Evolutionary conservation across 1,284 basidiomycete species (phyloP).

Genomic region (Cutaneotrichosporon sp.): DNA sequence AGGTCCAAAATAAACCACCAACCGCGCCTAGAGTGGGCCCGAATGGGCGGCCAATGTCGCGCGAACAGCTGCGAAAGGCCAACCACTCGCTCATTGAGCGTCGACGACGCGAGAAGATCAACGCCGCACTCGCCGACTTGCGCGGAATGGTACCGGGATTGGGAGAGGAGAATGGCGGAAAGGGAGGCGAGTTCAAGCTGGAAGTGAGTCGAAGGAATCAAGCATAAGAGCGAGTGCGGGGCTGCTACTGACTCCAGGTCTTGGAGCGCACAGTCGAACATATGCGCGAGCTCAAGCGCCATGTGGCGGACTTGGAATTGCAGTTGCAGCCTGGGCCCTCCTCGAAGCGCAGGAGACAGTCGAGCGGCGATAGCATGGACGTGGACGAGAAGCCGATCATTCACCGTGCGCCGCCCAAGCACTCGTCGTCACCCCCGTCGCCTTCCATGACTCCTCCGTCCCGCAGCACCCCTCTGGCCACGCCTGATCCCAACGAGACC

Average conservation of each 20-base stretch:
- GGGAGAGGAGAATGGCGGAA: constrained; percentile 35
- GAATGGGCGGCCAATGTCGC: constrained; percentile 27
- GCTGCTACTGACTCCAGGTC: constrained; percentile 26
- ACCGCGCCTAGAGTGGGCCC: constrained; percentile 10
- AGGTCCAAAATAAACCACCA: too few relatives aligned
- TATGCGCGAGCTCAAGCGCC: constrained; percentile 41
- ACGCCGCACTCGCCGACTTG: constrained; percentile 41
- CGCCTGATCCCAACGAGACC: constrained; percentile 39
- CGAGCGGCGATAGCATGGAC: constrained; percentile 10
- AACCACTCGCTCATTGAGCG: constrained; percentile 48
- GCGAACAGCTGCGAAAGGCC: constrained; percentile 44
- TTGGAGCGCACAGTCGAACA: constrained; percentile 46
- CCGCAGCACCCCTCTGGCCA: constrained; percentile 2
- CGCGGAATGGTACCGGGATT: constrained; percentile 47
- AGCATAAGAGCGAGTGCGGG: not conserved
- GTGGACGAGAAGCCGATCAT: too few relatives aligned
- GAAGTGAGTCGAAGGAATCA: constrained; percentile 32
- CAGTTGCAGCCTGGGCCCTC: not conserved
- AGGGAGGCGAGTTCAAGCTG: constrained; percentile 48
- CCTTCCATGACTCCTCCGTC: constrained; percentile 26
- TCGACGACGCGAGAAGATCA: constrained; percentile 48
- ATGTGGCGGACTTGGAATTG: constrained; percentile 30
- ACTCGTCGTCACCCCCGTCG: constrained; percentile 22
- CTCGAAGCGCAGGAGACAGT: not conserved
- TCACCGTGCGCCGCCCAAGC: constrained; percentile 1